A percentile compares a stretch with the other conserved stretches of the same genome.
These are phyloP conservation scores for Raffaelea ambrosiae DNA, from an alignment of 2,329 filamentous ascomycete species.

Conservation along the genomic window DNA sequence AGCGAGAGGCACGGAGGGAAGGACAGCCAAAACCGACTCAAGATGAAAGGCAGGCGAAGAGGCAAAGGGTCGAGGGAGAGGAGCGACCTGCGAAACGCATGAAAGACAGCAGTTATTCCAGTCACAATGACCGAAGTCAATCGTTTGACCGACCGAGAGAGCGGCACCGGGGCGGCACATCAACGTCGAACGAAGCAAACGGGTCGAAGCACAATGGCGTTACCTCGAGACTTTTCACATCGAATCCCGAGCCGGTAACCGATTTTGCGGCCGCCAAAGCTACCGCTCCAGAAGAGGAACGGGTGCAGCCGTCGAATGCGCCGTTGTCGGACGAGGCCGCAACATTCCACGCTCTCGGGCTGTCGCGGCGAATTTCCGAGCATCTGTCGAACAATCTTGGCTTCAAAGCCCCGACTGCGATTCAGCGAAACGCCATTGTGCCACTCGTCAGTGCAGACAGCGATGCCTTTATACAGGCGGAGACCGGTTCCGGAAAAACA, in stretches of 20 bases:
- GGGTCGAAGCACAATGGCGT: constrained; percentile 30
- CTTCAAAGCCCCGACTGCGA: constrained; percentile 85
- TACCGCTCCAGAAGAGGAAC: constrained; percentile 35
- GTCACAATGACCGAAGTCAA: background rate
- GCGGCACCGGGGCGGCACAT: background rate
- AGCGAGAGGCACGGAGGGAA: constrained; percentile 14
- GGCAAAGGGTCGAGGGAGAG: constrained; percentile 1
- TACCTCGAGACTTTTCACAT: constrained; percentile 86
- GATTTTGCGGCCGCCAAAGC: constrained; percentile 36
- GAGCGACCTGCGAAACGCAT: constrained; percentile 18
- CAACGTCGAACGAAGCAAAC: constrained; percentile 29
- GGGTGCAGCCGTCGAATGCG: constrained; percentile 73
- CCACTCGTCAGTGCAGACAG: constrained; percentile 61
- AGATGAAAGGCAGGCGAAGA: background rate
- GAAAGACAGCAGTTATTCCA: background rate
- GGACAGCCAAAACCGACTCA: background rate
- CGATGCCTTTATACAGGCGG: constrained; percentile 92
- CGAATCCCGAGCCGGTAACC: constrained; percentile 69
- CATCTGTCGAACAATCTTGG: constrained; percentile 80
- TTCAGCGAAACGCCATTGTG: constrained; percentile 82
- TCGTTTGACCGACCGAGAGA: too few species aligned
- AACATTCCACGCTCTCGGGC: constrained; percentile 77
- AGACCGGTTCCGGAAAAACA: constrained; percentile 97
- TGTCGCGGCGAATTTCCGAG: constrained; percentile 70
- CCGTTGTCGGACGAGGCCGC: constrained; percentile 75